Evolutionary conservation across 1,284 basidiomycete genomes (phyloP).

Genomic region (Naganishia sp.): DNA sequence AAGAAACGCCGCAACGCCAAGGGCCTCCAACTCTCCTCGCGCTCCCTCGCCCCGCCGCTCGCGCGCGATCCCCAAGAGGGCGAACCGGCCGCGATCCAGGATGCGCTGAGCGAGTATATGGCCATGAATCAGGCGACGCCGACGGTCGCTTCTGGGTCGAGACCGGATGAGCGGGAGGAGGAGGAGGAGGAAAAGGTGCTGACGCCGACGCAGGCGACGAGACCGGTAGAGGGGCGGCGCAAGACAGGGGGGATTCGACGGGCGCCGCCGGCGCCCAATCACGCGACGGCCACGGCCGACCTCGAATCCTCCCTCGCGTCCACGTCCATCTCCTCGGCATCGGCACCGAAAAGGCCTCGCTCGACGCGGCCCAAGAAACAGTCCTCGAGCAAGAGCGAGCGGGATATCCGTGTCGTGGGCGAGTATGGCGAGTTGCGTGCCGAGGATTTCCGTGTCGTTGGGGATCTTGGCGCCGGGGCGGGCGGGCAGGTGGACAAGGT

Average conservation of each 20-base stretch:
- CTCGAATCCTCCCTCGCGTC: conserved; percentile 18
- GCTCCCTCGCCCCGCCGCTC: conserved; percentile 56
- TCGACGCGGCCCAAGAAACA: conserved; percentile 49
- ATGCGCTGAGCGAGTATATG: conserved; percentile 27
- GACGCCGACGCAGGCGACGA: conserved; percentile 39
- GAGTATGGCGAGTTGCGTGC: conserved; percentile 73
- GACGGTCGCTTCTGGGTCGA: conserved; percentile 13
- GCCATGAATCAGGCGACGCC: conserved; percentile 24
- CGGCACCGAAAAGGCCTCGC: conserved; percentile 49
- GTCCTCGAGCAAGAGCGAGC: conserved; percentile 54
- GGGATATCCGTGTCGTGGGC: conserved; percentile 1
- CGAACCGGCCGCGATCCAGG: conserved; percentile 40
- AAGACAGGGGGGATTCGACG: conserved; percentile 37
- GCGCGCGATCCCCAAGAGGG: background rate
- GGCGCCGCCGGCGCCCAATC: conserved; percentile 37
- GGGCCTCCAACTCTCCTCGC: conserved; percentile 61
- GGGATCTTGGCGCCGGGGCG: conserved; percentile 94
- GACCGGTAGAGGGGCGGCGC: conserved; percentile 49
- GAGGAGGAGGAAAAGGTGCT: background rate
- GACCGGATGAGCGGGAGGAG: conserved; percentile 11
- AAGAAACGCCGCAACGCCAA: conserved; percentile 77
- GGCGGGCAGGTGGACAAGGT: conserved; percentile 96
- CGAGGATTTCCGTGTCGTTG: conserved; percentile 78
- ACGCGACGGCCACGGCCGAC: conserved; percentile 28
- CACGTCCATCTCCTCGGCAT: conserved; percentile 54